phyloP scores from a whole-genome alignment of 305 asterid species.

The Vinca major region DNA sequence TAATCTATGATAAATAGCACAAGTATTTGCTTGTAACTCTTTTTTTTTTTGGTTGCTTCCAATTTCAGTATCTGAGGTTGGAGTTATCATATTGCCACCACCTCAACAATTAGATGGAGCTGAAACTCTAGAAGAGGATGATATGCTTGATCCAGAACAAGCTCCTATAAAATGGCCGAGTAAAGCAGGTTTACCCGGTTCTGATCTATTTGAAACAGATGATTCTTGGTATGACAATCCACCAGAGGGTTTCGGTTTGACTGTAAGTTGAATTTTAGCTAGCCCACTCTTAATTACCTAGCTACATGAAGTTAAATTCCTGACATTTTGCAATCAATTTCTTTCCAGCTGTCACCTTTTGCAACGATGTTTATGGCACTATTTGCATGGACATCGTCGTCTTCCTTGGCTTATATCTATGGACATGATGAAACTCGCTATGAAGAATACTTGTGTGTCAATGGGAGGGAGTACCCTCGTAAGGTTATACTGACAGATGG shows the following conservation, averaged over 20 bases:
- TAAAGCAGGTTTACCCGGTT: conserved; percentile 41
- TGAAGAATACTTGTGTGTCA: conserved; percentile 56
- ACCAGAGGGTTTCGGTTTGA: conserved; percentile 65
- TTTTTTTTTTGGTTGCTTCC: conserved; percentile 16
- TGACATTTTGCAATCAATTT: conserved; percentile 5
- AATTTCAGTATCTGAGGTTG: conserved; percentile 57
- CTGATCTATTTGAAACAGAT: conserved; percentile 57
- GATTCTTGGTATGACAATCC: conserved; percentile 74
- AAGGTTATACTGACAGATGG: conserved; percentile 58
- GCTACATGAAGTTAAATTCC: neutral
- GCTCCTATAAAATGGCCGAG: conserved; percentile 60
- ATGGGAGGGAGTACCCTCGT: conserved; percentile 75
- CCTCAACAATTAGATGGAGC: conserved; percentile 32
- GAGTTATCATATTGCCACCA: conserved; percentile 54
- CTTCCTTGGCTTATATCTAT: conserved; percentile 79
- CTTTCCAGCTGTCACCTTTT: conserved; percentile 70
- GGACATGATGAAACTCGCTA: conserved; percentile 63
- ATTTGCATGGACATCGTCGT: conserved; percentile 78
- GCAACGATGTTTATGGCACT: conserved; percentile 73
- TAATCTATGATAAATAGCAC: neutral
- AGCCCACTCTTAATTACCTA: conserved; percentile 10
- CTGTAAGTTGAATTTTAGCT: conserved; percentile 41
- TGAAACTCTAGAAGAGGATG: conserved; percentile 28
- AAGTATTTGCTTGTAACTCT: neutral
- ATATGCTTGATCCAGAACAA: conserved; percentile 34